These are phyloP conservation scores for Drechslerella coelobrocha DNA, from an alignment of 2,329 filamentous ascomycete genomes.

Conservation along the genomic window DNA sequence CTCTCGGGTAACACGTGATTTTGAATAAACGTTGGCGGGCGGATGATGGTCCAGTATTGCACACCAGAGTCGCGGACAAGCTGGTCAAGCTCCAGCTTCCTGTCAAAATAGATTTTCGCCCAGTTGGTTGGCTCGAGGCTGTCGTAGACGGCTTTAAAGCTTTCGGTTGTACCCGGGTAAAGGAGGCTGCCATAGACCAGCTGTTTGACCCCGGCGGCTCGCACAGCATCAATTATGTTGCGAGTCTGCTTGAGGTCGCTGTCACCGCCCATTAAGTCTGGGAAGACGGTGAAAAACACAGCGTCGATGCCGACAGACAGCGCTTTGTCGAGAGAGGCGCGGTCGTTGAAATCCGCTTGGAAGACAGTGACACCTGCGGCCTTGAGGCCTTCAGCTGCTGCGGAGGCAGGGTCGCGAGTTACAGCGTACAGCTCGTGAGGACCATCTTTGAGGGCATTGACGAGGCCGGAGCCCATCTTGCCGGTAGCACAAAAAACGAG, in stretches of 20 bases:
- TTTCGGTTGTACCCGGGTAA: conserved; percentile 8
- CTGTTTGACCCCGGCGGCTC: conserved; percentile 18
- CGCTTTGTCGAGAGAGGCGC: conserved; percentile 21
- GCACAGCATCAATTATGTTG: conserved; percentile 17
- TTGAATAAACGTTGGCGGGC: conserved; percentile 22
- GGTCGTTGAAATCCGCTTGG: conserved; percentile 24
- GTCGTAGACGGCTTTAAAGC: conserved; percentile 10
- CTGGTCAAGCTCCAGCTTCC: conserved; percentile 14
- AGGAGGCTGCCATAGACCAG: conserved; percentile 20
- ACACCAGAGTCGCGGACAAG: conserved; percentile 15
- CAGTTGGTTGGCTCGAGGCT: conserved; percentile 7
- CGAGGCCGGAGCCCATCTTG: conserved; percentile 17
- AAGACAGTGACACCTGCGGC: conserved; percentile 17
- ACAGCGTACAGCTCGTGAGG: conserved; percentile 27
- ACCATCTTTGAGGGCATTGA: conserved; percentile 10
- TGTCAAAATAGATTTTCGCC: conserved; percentile 15
- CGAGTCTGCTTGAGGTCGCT: conserved; percentile 18
- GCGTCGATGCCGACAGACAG: conserved; percentile 15
- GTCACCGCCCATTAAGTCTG: conserved; percentile 22
- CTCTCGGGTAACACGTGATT: conserved; percentile 13
- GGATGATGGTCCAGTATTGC: conserved; percentile 20
- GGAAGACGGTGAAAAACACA: conserved; percentile 25
- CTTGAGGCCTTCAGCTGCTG: conserved; percentile 11
- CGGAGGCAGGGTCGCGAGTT: conserved; percentile 8
- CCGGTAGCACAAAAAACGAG: conserved; percentile 17